A percentile compares a stretch with the other conserved stretches of the same genome.
Conservation (phyloP, 2,329 filamentous ascomycete genomes). For the Trichophyton equinum region DNA sequence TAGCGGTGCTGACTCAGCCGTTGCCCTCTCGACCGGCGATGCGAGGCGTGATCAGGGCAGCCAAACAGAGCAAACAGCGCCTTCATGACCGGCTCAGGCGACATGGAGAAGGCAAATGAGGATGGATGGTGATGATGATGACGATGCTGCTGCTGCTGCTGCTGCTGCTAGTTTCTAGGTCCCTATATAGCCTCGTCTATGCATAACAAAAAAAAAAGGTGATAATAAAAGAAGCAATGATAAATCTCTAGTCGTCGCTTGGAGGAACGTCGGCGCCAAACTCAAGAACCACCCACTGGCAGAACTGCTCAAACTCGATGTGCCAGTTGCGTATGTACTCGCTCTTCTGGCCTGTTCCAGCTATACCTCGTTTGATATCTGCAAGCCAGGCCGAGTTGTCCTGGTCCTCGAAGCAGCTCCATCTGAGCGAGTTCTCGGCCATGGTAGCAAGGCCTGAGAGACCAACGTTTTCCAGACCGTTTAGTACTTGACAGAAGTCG, state of each 20-base stretch:
- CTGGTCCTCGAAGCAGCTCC: constrained; percentile 80
- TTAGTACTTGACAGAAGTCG: constrained; percentile 90
- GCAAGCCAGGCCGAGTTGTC: constrained; percentile 55
- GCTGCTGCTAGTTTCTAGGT: no score
- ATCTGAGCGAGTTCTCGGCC: constrained; percentile 84
- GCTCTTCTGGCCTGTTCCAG: constrained; percentile 59
- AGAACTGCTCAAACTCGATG: constrained; percentile 76
- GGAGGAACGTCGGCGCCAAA: constrained; percentile 35
- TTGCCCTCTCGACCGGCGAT: not conserved
- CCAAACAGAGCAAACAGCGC: not conserved
- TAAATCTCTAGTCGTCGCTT: not conserved
- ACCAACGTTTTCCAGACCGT: constrained; percentile 83
- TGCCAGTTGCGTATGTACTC: constrained; percentile 65
- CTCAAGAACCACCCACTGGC: constrained; percentile 75
- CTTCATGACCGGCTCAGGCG: not conserved
- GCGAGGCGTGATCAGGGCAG: not conserved
- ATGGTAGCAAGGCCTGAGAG: constrained; percentile 73
- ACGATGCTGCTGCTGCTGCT: no score
- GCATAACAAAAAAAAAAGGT: not conserved
- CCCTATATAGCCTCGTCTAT: not conserved
- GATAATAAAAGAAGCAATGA: no score
- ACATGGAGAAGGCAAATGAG: not conserved
- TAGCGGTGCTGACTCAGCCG: not conserved
- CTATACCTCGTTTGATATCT: constrained; percentile 60
- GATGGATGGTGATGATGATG: no score